Percentiles rank a stretch among this genome's conserved stretches.
Conservation (phyloP, 768 basidiomycete species). For the Pleurotus tuber-regium region DNA sequence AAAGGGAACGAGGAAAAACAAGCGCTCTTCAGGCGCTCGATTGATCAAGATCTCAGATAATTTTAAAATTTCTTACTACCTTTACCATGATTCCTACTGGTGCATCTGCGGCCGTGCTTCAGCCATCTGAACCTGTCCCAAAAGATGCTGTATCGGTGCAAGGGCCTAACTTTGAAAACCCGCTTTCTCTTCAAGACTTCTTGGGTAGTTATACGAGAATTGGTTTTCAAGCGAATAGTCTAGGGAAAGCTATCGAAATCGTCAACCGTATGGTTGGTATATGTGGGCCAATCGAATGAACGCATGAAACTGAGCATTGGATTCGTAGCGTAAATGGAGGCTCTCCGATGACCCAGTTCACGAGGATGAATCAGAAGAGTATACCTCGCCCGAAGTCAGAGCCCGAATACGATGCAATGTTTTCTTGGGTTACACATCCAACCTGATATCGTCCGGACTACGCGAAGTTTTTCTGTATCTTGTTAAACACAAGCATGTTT, state of each 20-base stretch:
- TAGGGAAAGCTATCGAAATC: conserved; percentile 85
- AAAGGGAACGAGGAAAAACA: not conserved
- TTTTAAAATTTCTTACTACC: no score
- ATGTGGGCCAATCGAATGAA: conserved; percentile 12
- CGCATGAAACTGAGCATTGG: not conserved
- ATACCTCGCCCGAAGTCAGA: conserved; percentile 54
- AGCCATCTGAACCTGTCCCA: conserved; percentile 71
- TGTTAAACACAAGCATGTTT: conserved; percentile 89
- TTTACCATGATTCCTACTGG: conserved; percentile 40
- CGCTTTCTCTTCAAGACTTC: conserved; percentile 63
- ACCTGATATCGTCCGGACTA: conserved; percentile 95
- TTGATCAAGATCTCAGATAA: not conserved
- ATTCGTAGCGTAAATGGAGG: conserved; percentile 76
- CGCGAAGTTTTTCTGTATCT: conserved; percentile 91
- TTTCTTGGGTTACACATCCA: conserved; percentile 98
- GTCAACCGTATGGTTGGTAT: conserved; percentile 85
- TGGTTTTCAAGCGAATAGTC: conserved; percentile 95
- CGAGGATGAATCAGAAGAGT: conserved; percentile 71
- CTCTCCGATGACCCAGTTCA: conserved; percentile 79
- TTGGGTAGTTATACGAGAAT: conserved; percentile 82
- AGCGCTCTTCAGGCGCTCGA: not conserved
- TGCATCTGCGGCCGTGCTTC: conserved; percentile 76
- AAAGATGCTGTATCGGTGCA: conserved; percentile 65
- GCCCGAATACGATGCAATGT: conserved; percentile 77
- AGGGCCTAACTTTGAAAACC: conserved; percentile 85